Percentiles rank a stretch among this genome's conserved stretches.
Evolutionary conservation across 2,329 filamentous ascomycete genomes (phyloP).

Genomic region (Hypoxylon sp.): DNA sequence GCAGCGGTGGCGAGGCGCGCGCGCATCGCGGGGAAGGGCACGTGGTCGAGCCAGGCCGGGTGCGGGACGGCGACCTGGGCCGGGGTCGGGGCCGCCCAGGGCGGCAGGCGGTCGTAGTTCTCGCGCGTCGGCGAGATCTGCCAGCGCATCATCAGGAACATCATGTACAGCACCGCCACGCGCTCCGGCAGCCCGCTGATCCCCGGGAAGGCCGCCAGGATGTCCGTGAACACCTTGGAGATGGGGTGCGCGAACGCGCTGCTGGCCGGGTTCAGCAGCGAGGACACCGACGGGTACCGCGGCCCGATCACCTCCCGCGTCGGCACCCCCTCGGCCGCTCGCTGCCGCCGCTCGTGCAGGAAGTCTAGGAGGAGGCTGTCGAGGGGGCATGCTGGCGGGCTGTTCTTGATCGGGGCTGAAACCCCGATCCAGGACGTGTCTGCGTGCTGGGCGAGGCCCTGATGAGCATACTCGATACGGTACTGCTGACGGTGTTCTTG

Average conservation of each 20-base stretch:
- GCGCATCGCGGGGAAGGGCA: conserved; percentile 82
- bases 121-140: conserved; percentile 80
- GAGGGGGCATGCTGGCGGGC: conserved; percentile 75
- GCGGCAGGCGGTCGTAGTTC: conserved; percentile 80
- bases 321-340: conserved; percentile 70
- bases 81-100: conserved; percentile 73
- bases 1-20: conserved; percentile 53
- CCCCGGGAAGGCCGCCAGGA: conserved; percentile 83
- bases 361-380: conserved; percentile 85
- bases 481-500: conserved; percentile 25
- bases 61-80: conserved; percentile 74
- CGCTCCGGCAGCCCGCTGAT: conserved; percentile 82
- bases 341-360: conserved; percentile 72
- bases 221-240: conserved; percentile 86
- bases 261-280: conserved; percentile 75
- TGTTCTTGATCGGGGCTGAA: conserved; percentile 63
- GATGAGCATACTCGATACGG: conserved; percentile 27
- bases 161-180: conserved; percentile 81
- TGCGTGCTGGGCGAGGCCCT: conserved; percentile 6
- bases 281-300: conserved; percentile 80
- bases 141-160: conserved; percentile 90
- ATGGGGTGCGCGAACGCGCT: conserved; percentile 74
- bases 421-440: conserved; percentile 29
- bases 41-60: conserved; percentile 82
- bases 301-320: conserved; percentile 75